Conservation (phyloP, 805 yeast species). For the Wickerhamiella galacta region DNA sequence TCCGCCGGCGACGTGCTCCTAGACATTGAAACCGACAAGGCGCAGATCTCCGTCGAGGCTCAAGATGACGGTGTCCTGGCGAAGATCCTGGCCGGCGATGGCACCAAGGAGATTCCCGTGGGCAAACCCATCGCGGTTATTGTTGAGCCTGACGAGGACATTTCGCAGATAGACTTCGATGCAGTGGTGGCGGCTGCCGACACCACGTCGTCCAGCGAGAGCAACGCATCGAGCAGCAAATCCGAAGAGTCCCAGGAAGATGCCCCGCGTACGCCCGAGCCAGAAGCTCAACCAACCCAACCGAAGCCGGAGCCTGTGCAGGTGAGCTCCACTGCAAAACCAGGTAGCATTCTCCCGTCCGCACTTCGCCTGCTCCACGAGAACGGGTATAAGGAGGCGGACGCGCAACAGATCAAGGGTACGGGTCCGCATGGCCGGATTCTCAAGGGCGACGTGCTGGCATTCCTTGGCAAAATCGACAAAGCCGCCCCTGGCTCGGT, state of each 20-base stretch:
- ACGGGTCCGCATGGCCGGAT: conserved; percentile 82
- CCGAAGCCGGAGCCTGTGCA: conserved; percentile 6
- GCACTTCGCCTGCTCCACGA: conserved; percentile 47
- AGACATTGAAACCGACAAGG: conserved; percentile 96
- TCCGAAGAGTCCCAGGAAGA: too few relatives aligned
- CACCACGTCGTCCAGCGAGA: background rate
- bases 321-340: conserved; percentile 3
- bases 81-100: conserved; percentile 50
- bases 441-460: conserved; percentile 81
- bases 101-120: conserved; percentile 65
- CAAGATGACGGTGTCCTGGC: conserved; percentile 84
- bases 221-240: too few relatives aligned
- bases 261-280: background rate
- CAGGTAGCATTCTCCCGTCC: conserved; percentile 3
- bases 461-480: conserved; percentile 59
- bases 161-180: conserved; percentile 47
- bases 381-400: conserved; percentile 46
- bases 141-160: conserved; percentile 80
- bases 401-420: conserved; percentile 59
- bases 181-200: conserved; percentile 18
- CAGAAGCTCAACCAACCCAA: conserved; percentile 2
- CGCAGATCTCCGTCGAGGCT: conserved; percentile 94
- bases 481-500: conserved; percentile 36
- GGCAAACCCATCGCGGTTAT: conserved; percentile 80
- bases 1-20: conserved; percentile 86